Evolutionary conservation across 805 yeast genomes (phyloP).

Genomic region (Ogataea paradorogensis): DNA sequence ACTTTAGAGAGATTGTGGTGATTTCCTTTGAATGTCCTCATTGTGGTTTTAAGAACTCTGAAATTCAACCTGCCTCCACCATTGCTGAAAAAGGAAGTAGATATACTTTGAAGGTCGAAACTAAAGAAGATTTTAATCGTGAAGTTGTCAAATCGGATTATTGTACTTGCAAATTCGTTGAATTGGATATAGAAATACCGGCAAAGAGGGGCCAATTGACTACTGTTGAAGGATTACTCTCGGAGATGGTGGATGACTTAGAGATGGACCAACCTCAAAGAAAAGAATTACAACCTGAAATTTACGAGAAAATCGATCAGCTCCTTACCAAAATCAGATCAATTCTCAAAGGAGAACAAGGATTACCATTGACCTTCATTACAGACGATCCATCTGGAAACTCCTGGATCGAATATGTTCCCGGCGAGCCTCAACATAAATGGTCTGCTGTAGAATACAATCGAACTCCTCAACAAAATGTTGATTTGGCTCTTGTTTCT

Average conservation of each 20-base stretch:
- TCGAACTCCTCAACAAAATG: slow-evolving; percentile 87
- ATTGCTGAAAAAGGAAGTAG: slow-evolving; percentile 87
- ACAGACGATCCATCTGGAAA: slow-evolving; percentile 96
- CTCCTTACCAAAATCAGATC: slow-evolving; percentile 60
- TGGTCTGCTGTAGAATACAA: slow-evolving; percentile 83
- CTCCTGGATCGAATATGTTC: slow-evolving; percentile 89
- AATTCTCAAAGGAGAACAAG: slow-evolving; percentile 63
- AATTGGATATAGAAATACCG: slow-evolving; percentile 91
- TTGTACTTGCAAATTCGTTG: slow-evolving; percentile 74
- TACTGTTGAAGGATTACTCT: slow-evolving; percentile 83
- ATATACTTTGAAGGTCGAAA: slow-evolving; percentile 66
- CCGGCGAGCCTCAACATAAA: slow-evolving; percentile 84
- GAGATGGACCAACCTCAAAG: slow-evolving; percentile 79
- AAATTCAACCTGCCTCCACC: slow-evolving; percentile 92
- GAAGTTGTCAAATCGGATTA: slow-evolving; percentile 91
- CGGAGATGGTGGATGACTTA: slow-evolving; percentile 81
- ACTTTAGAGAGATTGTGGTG: slow-evolving; percentile 81
- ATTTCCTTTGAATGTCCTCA: slow-evolving; percentile 97
- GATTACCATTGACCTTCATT: slow-evolving; percentile 71
- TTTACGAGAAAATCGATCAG: slow-evolving; percentile 69
- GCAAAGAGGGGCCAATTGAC: slow-evolving; percentile 92
- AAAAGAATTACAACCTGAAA: slow-evolving; percentile 67
- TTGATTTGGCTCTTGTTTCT: slow-evolving; percentile 74
- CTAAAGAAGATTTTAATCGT: slow-evolving; percentile 72
- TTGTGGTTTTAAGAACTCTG: slow-evolving; percentile 87